These are phyloP conservation scores for Uronychia binucleata DNA, from an alignment of 73 alveolate species.

Conservation along the genomic window DNA sequence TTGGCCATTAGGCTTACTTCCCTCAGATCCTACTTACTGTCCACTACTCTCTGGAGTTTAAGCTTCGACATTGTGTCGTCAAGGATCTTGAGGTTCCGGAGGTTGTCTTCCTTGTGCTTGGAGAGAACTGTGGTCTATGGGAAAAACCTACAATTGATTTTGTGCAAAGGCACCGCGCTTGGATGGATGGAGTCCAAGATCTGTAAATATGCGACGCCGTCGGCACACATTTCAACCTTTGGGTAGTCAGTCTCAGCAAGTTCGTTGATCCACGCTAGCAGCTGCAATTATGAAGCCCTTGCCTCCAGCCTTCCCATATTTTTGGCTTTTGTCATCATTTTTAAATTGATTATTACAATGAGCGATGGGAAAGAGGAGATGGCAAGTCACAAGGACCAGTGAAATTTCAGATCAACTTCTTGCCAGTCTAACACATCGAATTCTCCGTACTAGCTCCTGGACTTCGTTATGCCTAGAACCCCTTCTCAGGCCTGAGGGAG, in stretches of 20 bases:
- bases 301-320: slow-evolving; percentile 73
- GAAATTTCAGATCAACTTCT: neutral
- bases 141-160: slow-evolving; percentile 38
- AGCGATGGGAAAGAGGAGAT: neutral
- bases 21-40: neutral
- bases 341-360: too few relatives aligned
- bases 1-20: slow-evolving; percentile 20
- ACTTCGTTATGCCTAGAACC: too few relatives aligned
- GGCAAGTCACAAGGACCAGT: neutral
- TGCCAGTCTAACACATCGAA: neutral
- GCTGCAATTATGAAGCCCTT: neutral
- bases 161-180: slow-evolving; percentile 32
- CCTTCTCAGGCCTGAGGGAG: neutral
- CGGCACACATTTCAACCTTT: slow-evolving; percentile 66
- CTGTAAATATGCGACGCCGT: slow-evolving; percentile 67
- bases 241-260: slow-evolving; percentile 71
- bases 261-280: slow-evolving; percentile 77
- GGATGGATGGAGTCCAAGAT: slow-evolving; percentile 70
- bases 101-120: slow-evolving; percentile 59
- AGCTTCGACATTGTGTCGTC: slow-evolving; percentile 49
- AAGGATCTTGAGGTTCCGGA: slow-evolving; percentile 51
- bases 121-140: neutral
- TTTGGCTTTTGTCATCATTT: slow-evolving; percentile 36
- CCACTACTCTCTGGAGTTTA: slow-evolving; percentile 23
- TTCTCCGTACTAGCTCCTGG: neutral